phyloP scores from a whole-genome alignment of 1,284 basidiomycete genomes.

The Fomitopsis palustris region DNA sequence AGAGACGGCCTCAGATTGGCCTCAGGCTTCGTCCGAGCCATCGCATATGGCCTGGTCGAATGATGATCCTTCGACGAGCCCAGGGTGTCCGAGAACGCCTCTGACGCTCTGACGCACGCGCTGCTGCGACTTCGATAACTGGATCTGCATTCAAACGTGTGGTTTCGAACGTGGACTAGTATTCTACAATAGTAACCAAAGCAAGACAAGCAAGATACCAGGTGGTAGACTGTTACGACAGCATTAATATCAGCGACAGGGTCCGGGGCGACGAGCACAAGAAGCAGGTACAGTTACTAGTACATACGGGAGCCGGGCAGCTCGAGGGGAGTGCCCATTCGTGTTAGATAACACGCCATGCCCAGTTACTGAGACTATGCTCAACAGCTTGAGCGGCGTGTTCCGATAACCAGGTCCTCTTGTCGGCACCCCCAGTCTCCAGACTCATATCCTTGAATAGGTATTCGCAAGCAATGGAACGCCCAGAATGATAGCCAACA shows the following conservation, averaged over 20 bases:
- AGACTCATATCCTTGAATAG: slow-evolving; percentile 68
- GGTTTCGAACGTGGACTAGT: background rate
- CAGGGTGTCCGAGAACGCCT: background rate
- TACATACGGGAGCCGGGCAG: background rate
- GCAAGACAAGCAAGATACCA: background rate
- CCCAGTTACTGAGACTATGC: slow-evolving; percentile 62
- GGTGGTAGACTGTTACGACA: background rate
- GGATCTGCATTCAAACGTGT: background rate
- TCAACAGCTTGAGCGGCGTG: slow-evolving; percentile 63
- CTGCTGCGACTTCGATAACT: background rate
- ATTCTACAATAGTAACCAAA: background rate
- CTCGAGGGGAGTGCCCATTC: background rate
- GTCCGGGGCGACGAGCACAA: slow-evolving; percentile 3
- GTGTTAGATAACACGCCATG: slow-evolving; percentile 62
- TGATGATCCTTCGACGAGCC: background rate
- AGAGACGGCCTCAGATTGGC: background rate
- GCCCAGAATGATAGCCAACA: slow-evolving; percentile 80
- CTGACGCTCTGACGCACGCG: background rate
- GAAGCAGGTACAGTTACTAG: background rate
- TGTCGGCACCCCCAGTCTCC: slow-evolving; percentile 19
- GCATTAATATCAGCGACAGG: background rate
- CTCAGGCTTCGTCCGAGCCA: background rate
- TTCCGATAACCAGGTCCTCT: slow-evolving; percentile 40
- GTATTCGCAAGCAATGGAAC: slow-evolving; percentile 81
- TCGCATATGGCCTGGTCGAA: background rate